phyloP scores from a whole-genome alignment of 2,329 filamentous ascomycete species.

The Colletotrichum brevisporum region DNA sequence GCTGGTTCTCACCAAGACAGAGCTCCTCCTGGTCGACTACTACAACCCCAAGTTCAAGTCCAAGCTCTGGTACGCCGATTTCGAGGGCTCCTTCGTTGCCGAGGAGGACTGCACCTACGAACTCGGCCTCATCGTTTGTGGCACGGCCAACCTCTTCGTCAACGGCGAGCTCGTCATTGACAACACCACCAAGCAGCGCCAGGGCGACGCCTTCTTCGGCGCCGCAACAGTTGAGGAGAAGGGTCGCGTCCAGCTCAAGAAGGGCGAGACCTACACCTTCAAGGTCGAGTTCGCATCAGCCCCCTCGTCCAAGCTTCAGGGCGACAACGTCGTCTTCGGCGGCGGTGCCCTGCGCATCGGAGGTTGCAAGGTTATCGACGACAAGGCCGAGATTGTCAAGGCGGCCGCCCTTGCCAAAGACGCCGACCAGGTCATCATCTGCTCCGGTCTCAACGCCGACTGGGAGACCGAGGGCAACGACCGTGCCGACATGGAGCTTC shows the following conservation, averaged over 20 bases:
- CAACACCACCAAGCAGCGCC: slow-evolving; percentile 74
- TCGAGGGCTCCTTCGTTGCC: slow-evolving; percentile 72
- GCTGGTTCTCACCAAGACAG: slow-evolving; percentile 62
- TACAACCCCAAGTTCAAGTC: slow-evolving; percentile 66
- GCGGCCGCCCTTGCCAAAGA: slow-evolving; percentile 77
- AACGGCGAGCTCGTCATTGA: slow-evolving; percentile 75
- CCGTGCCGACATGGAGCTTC: slow-evolving; percentile 80
- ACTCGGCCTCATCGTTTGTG: slow-evolving; percentile 76
- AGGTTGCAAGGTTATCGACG: slow-evolving; percentile 70
- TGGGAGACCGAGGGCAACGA: slow-evolving; percentile 83
- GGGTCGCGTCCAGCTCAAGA: slow-evolving; percentile 69
- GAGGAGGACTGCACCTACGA: slow-evolving; percentile 74
- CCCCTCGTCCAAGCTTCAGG: slow-evolving; percentile 68
- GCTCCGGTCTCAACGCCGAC: slow-evolving; percentile 79
- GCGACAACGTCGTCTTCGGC: slow-evolving; percentile 66
- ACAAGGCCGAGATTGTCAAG: slow-evolving; percentile 72
- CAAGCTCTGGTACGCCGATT: slow-evolving; percentile 70
- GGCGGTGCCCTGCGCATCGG: slow-evolving; percentile 75
- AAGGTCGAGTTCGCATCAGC: slow-evolving; percentile 73
- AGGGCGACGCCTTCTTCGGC: slow-evolving; percentile 76
- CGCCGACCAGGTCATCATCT: slow-evolving; percentile 83
- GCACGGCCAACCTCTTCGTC: slow-evolving; percentile 75
- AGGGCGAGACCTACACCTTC: slow-evolving; percentile 71
- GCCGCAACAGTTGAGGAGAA: slow-evolving; percentile 75
- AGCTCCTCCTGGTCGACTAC: slow-evolving; percentile 65